These are phyloP conservation scores for Stenogyne calaminthoides DNA, from an alignment of 305 asterid genomes.

Conservation along the genomic window DNA sequence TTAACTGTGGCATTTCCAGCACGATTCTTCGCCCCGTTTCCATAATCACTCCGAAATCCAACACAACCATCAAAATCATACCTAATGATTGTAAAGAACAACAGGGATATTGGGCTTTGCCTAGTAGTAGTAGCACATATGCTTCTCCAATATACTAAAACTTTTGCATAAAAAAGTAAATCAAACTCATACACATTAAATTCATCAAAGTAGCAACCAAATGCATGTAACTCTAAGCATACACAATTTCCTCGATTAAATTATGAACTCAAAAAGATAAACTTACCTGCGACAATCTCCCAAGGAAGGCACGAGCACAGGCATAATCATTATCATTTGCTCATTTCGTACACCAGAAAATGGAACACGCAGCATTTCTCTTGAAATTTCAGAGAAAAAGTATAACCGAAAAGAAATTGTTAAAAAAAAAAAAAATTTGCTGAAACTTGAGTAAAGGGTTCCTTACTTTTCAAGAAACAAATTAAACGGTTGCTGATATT, in stretches of 20 bases:
- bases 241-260: no score
- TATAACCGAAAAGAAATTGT: no score
- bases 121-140: conserved; percentile 46
- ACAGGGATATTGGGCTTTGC: conserved; percentile 66
- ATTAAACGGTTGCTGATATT: conserved; percentile 39
- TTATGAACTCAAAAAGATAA: no score
- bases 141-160: conserved; percentile 43
- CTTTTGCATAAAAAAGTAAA: conserved; percentile 41
- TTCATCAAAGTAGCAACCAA: not conserved
- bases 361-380: conserved; percentile 54
- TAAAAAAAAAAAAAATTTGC: conserved; percentile 25
- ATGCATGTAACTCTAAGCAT: no score
- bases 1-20: conserved; percentile 47
- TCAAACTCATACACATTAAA: conserved; percentile 27
- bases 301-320: conserved; percentile 31
- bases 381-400: conserved; percentile 27
- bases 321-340: conserved; percentile 37
- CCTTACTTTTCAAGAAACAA: conserved; percentile 32
- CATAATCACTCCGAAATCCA: conserved; percentile 64
- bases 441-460: conserved; percentile 27
- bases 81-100: conserved; percentile 82
- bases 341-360: conserved; percentile 45
- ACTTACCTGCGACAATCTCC: conserved; percentile 43
- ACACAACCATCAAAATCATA: conserved; percentile 61
- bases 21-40: conserved; percentile 44